A percentile compares a stretch with the other conserved stretches of the same genome.
phyloP scores from a whole-genome alignment of 169 alveolate genomes.

The Plasmodium falciparum region DNA sequence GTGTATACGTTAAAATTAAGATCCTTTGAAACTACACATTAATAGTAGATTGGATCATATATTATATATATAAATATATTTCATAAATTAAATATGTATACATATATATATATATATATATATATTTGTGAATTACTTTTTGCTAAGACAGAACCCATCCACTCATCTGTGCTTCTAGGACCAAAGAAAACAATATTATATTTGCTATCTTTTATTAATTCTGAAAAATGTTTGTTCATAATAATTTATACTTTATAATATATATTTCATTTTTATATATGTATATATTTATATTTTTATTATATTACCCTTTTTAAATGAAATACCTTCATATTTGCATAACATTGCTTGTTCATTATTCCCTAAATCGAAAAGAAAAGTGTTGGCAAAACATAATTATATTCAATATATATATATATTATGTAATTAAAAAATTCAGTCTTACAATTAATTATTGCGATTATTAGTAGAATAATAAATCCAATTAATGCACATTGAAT shows the following conservation, averaged over 20 bases:
- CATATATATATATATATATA: slow-evolving; percentile 5
- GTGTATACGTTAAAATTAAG: slow-evolving; percentile 47
- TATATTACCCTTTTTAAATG: slow-evolving; percentile 55
- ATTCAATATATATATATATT: background rate
- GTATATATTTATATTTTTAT: background rate
- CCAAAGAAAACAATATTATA: slow-evolving; percentile 72
- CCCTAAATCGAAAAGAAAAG: slow-evolving; percentile 21
- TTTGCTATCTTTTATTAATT: slow-evolving; percentile 35
- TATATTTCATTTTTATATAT: slow-evolving; percentile 8
- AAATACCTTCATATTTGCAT: slow-evolving; percentile 55
- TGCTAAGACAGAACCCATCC: slow-evolving; percentile 48
- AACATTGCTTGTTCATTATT: slow-evolving; percentile 10
- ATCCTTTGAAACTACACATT: slow-evolving; percentile 33
- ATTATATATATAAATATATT: slow-evolving; percentile 5
- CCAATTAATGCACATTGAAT: slow-evolving; percentile 67
- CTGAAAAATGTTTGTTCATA: slow-evolving; percentile 5
- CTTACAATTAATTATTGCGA: slow-evolving; percentile 35
- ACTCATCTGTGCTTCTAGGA: slow-evolving; percentile 60
- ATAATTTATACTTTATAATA: background rate
- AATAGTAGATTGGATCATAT: background rate
- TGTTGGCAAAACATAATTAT: too few relatives aligned
- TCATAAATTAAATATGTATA: background rate
- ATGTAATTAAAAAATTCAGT: background rate
- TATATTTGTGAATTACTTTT: slow-evolving; percentile 29
- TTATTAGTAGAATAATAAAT: slow-evolving; percentile 21